Conservation (phyloP, 495 filamentous ascomycete genomes). For the Aspergillus bertholletiae region DNA sequence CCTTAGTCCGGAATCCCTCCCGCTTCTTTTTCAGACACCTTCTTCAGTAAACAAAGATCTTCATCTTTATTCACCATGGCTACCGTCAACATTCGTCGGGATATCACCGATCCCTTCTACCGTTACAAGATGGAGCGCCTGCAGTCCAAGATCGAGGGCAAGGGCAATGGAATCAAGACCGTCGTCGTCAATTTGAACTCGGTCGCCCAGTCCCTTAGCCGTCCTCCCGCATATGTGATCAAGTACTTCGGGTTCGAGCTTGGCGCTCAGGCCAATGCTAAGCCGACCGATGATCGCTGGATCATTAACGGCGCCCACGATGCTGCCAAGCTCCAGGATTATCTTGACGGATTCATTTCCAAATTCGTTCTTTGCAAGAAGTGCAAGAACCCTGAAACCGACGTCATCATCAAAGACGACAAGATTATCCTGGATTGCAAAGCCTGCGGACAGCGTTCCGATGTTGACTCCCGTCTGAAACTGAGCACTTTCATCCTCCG, state of each 20-base stretch:
- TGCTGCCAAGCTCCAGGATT: constrained; percentile 91
- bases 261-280: constrained; percentile 95
- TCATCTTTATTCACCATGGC: constrained; percentile 63
- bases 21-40: constrained; percentile 26
- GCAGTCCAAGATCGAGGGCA: constrained; percentile 98
- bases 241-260: constrained; percentile 99
- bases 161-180: constrained; percentile 95
- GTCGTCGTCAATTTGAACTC: constrained; percentile 96
- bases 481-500: constrained; percentile 97
- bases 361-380: constrained; percentile 99
- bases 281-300: constrained; percentile 96
- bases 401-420: constrained; percentile 88
- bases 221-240: constrained; percentile 92
- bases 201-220: constrained; percentile 87
- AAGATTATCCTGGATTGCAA: constrained; percentile 94
- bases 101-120: constrained; percentile 98
- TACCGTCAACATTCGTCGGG: constrained; percentile 96
- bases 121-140: constrained; percentile 99
- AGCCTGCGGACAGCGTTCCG: constrained; percentile 88
- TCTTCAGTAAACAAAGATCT: constrained; percentile 12
- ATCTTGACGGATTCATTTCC: constrained; percentile 95
- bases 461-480: constrained; percentile 91
- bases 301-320: constrained; percentile 99
- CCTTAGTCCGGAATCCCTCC: constrained; percentile 38
- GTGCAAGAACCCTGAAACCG: constrained; percentile 99